Base-by-base conservation (phyloP, 768 basidiomycete genomes). In the Boletus sp. region DNA sequence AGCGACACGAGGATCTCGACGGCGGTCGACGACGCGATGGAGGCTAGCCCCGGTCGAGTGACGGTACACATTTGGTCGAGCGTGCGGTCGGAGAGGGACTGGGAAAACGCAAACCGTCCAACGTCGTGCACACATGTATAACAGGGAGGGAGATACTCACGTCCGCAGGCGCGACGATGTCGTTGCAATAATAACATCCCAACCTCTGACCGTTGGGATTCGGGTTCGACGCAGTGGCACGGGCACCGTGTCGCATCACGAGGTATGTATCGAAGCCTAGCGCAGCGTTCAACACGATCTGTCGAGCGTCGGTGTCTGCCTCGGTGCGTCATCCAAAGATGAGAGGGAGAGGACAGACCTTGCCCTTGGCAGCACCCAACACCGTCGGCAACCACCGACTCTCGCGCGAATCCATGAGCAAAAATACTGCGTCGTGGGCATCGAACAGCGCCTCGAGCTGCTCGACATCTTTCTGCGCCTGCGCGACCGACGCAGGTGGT, bases 41-140 rank as follows among this genome's bases (percentile, higher is more conserved):
- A 85, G 0, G 96, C 97, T 2, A 98, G 80, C 0, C 96, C 96
- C 0, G 97, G 97, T 20, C 97, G 79, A 0, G 96, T 98, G 32
- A 99, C 97, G 1, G 97, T 98, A 69, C 97, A 99, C 96, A 98
- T 98, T 71, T 98, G 96, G 71, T 98, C 97, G 14, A 98, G 82
- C 4, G 95, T 96, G 41, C 94, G 82, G 69, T 98, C 96, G 1
- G 90, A 89, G 42, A 90, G 72, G 3, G 83, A 84, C 86, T 81
- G 57, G 6, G 1, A 18, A 12, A 15, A 14, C 2, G 46, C 46
- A 5, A 32, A 18, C 5, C 12, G 28, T 18, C 18, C 49, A 14
- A 20, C 1, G 15, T 40, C 12, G 9, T 2, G 4, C 17, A 20
- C 4, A 20, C 15, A 12, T 12, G 3, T 7, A 32, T 18, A 15